Evolutionary conservation across 2,329 filamentous ascomycete species (phyloP), one percentile per base, ranked within the genome.

Genomic region (Trichocomaceae sp.): DNA sequence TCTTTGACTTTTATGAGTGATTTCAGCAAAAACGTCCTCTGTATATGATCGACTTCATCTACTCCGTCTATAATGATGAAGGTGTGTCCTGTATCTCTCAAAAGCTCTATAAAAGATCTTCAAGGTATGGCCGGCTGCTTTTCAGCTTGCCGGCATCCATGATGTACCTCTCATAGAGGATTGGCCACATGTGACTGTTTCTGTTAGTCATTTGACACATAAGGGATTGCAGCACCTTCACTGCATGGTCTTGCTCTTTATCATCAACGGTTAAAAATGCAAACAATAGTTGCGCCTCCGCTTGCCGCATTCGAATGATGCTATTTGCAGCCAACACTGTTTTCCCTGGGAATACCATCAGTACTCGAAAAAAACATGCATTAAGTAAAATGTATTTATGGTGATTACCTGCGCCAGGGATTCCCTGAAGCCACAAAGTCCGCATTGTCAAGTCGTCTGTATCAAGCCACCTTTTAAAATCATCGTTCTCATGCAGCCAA

Each of bases 381-480:
- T 46, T 26, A 46, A 22, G 8, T 46, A 26, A 46, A 46, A 46
- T 46, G 6, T 46, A 46, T 46, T 46, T 26, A 46, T 46, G 42
- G 42, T 46, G 20, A 46, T 46, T 46, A 46, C 42, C 42, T 46
- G 42, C 42, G 42, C 42, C 42, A 46, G 42, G 42, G 19, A 46
- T 46, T 46, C 42, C 42, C 42, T 46, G 42, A 46, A 46, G 42
- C 42, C 42, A 46, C 42, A 46, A 46, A 46, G 42, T 46, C 42
- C 42, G 42, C 42, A 46, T 46, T 46, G 42, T 46, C 19, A 46
- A 23, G 42, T 46, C 42, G 19, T 46, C 42, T 46, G 42, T 46
- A 46, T 46, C 42, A 46, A 46, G 42, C 42, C 42, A 46, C 42
- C 42, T 46, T 46, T 46, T 46, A 46, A 46, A 46, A 46, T 46